phyloP scores from a whole-genome alignment of 192 early-diverging fungal species.

The Backusella circina region DNA sequence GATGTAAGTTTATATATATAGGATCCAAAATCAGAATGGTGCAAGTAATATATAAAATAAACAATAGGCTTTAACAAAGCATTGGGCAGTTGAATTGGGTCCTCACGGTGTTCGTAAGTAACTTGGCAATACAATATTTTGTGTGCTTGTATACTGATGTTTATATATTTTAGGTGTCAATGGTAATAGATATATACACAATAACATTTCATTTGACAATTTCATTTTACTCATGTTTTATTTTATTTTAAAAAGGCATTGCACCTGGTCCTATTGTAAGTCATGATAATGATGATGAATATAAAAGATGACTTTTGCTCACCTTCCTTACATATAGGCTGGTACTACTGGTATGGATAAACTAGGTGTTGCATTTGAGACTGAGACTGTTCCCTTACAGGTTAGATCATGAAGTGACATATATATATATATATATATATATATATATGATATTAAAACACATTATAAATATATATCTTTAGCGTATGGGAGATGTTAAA shows the following conservation, averaged over 20 bases:
- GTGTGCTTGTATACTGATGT: background rate
- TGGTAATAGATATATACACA: background rate
- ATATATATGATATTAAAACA: too few species aligned
- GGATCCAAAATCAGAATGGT: too few species aligned
- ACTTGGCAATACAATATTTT: background rate
- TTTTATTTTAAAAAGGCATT: background rate
- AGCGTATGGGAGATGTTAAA: slow-evolving; percentile 44
- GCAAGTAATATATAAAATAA: slow-evolving; percentile 25
- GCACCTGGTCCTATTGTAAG: slow-evolving; percentile 11
- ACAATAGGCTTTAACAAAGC: slow-evolving; percentile 55
- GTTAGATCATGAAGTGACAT: slow-evolving; percentile 6
- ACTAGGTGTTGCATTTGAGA: slow-evolving; percentile 13
- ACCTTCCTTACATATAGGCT: background rate
- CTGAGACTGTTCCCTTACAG: slow-evolving; percentile 9
- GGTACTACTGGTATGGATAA: slow-evolving; percentile 14
- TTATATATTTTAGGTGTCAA: slow-evolving; percentile 3
- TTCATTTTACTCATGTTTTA: background rate
- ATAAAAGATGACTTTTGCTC: background rate
- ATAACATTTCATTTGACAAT: too few species aligned
- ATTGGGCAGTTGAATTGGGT: slow-evolving; percentile 71
- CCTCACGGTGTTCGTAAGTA: slow-evolving; percentile 59
- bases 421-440: too few species aligned
- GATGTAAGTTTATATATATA: too few species aligned
- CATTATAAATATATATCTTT: too few species aligned
- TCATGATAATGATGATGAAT: background rate